A percentile compares a stretch with the other conserved stretches of the same genome.
These are phyloP conservation scores for Aureobasidium pullulans DNA, from an alignment of 2,329 filamentous ascomycete species.

Conservation along the genomic window DNA sequence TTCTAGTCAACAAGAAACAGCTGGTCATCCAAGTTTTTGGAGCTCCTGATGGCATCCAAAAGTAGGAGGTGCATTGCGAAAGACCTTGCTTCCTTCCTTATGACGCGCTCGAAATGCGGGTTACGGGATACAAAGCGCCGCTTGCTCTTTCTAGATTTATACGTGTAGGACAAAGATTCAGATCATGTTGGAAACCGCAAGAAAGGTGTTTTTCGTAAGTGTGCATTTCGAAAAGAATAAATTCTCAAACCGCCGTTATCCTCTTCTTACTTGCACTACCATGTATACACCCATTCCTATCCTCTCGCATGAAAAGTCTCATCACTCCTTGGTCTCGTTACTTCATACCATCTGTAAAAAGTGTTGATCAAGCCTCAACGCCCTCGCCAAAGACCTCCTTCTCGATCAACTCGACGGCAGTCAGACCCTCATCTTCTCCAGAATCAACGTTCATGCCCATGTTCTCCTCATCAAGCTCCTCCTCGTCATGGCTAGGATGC, in stretches of 20 bases:
- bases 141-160: no score
- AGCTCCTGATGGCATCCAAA: conserved; percentile 23
- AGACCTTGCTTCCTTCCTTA: background rate
- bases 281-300: background rate
- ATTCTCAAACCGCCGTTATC: background rate
- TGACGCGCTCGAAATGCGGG: no score
- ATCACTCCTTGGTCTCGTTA: no score
- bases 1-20: conserved; percentile 45
- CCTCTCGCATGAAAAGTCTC: no score
- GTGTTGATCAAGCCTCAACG: background rate
- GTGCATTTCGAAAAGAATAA: no score
- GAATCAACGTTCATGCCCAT: background rate
- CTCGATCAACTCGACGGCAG: background rate
- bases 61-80: background rate
- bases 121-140: no score
- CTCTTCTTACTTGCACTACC: background rate
- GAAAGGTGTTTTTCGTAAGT: no score
- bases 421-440: background rate
- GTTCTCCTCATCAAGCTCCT: background rate
- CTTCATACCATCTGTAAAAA: no score
- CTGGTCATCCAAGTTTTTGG: conserved; percentile 43
- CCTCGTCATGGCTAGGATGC: background rate
- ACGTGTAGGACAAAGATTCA: no score
- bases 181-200: no score
- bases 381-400: background rate